phyloP scores from a whole-genome alignment of 139 green algal species.

The Marvania coccoides region DNA sequence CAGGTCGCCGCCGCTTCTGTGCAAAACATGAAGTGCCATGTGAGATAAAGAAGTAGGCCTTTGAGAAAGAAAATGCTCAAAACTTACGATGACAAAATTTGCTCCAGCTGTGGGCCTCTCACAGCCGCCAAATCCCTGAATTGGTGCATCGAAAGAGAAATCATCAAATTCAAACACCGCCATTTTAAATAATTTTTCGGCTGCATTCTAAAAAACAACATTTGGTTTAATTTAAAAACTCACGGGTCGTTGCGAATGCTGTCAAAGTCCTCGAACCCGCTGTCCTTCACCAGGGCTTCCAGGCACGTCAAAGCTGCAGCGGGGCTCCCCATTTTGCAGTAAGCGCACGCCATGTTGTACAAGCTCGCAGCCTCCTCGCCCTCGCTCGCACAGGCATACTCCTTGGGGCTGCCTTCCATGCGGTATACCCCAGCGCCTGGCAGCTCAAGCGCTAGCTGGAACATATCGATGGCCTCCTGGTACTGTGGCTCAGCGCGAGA shows the following conservation, averaged over 20 bases:
- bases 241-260: constrained; percentile 40
- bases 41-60: background rate
- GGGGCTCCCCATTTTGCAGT: constrained; percentile 38
- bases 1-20: constrained; percentile 12
- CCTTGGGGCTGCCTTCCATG: background rate
- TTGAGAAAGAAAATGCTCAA: background rate
- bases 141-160: too few relatives aligned
- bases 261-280: constrained; percentile 23
- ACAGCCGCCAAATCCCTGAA: constrained; percentile 43
- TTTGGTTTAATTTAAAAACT: too few relatives aligned
- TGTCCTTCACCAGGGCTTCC: constrained; percentile 51
- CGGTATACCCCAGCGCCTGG: constrained; percentile 48
- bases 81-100: constrained; percentile 17
- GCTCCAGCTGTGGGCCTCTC: constrained; percentile 28
- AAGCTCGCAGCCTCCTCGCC: constrained; percentile 58
- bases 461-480: constrained; percentile 44
- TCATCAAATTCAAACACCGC: too few relatives aligned
- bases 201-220: too few relatives aligned
- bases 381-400: constrained; percentile 38
- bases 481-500: background rate
- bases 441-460: constrained; percentile 57
- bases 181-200: too few relatives aligned
- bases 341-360: constrained; percentile 68
- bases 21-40: background rate
- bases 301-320: constrained; percentile 45